phyloP scores from a whole-genome alignment of 164 flowering plant species.

The Piper longum region DNA sequence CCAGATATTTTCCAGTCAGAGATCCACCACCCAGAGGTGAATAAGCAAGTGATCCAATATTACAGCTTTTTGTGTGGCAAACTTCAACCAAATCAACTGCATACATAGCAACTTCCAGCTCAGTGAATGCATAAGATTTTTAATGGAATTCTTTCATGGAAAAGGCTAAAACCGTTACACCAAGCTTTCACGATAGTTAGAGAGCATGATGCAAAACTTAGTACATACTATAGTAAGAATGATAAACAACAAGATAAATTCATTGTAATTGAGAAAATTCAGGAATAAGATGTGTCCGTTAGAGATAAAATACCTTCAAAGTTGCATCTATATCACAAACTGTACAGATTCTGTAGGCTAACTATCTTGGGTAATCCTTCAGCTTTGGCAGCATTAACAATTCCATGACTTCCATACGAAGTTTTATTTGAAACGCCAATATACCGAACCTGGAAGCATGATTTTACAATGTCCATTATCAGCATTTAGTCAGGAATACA shows the following conservation, averaged over 20 bases:
- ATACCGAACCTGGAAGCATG: slow-evolving; percentile 54
- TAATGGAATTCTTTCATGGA: no score
- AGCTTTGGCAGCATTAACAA: slow-evolving; percentile 81
- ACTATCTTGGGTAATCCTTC: slow-evolving; percentile 87
- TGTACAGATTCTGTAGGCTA: slow-evolving; percentile 88
- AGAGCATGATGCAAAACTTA: no score
- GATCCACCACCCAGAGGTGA: slow-evolving; percentile 85
- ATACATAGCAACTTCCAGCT: not conserved
- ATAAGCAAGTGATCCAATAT: slow-evolving; percentile 75
- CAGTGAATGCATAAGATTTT: no score
- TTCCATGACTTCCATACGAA: slow-evolving; percentile 90
- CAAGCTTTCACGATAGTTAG: no score
- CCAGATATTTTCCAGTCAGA: slow-evolving; percentile 69
- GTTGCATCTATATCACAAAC: slow-evolving; percentile 47
- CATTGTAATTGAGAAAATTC: not conserved
- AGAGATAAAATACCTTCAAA: slow-evolving; percentile 45
- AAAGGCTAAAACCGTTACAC: no score
- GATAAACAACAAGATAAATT: no score
- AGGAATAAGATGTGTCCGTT: not conserved
- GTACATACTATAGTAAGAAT: no score
- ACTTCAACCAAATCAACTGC: slow-evolving; percentile 93
- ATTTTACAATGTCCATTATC: not conserved
- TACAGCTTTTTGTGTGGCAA: slow-evolving; percentile 85
- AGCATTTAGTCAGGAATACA: not conserved
- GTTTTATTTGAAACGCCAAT: slow-evolving; percentile 96